A percentile compares a stretch with the other conserved stretches of the same genome.
Evolutionary conservation across 306 rosid species (phyloP).

Genomic region (Oemleria cerasiformis): DNA sequence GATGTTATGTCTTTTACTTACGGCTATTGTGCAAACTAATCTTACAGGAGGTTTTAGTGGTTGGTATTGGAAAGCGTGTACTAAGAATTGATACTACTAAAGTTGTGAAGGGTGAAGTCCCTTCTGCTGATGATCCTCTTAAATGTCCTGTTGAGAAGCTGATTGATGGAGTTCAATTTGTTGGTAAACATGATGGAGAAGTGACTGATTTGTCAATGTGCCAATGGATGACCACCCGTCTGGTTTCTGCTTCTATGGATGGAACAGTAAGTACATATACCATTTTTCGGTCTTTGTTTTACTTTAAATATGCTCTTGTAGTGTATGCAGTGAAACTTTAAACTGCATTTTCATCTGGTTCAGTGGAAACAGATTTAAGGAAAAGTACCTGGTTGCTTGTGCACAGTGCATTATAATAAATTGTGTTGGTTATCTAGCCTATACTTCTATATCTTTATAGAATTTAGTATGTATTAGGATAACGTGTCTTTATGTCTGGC

Average conservation of each 20-base stretch:
- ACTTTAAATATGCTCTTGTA: not conserved
- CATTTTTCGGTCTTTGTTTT: not conserved
- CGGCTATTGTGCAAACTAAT: conserved; percentile 24
- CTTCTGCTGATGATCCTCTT: conserved; percentile 72
- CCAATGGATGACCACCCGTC: conserved; percentile 98
- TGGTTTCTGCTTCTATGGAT: conserved; percentile 94
- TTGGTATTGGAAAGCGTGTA: conserved; percentile 82
- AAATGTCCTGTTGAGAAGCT: conserved; percentile 80
- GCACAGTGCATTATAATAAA: not conserved
- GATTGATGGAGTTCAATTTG: conserved; percentile 88
- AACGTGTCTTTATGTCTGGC: not conserved
- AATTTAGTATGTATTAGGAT: not conserved
- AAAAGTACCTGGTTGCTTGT: not conserved
- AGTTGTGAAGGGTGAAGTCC: conserved; percentile 69
- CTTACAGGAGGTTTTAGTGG: conserved; percentile 83
- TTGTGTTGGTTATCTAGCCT: not conserved
- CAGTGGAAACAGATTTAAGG: not conserved
- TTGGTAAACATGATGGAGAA: conserved; percentile 91
- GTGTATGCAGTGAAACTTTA: not conserved
- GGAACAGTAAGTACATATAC: conserved; percentile 69
- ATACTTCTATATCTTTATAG: not conserved
- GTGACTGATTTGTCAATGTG: conserved; percentile 98
- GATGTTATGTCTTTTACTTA: not conserved
- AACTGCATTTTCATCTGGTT: not conserved
- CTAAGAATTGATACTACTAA: conserved; percentile 89